These are phyloP conservation scores for Fusarium guadeloupense DNA, from an alignment of 2,329 filamentous ascomycete genomes.

Conservation along the genomic window DNA sequence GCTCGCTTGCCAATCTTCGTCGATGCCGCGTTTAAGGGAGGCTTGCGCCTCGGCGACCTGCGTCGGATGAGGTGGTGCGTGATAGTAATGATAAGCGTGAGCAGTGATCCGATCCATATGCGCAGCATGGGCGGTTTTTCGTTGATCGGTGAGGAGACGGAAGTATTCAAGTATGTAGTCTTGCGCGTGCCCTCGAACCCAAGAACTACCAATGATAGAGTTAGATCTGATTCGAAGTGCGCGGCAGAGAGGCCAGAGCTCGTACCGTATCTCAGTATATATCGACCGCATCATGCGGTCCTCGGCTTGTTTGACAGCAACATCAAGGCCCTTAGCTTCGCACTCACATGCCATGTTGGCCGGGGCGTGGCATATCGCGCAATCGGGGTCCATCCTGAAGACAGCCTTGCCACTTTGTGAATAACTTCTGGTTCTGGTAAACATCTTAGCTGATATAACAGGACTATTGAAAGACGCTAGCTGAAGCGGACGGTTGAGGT, in stretches of 20 bases:
- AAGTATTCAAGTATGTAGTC: constrained; percentile 76
- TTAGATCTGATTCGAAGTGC: constrained; percentile 2
- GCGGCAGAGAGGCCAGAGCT: not conserved
- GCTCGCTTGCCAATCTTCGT: constrained; percentile 80
- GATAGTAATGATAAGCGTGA: constrained; percentile 66
- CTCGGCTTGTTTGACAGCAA: constrained; percentile 71
- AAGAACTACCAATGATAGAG: constrained; percentile 55
- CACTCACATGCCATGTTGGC: constrained; percentile 69
- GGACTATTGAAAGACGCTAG: constrained; percentile 30
- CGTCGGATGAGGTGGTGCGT: constrained; percentile 65
- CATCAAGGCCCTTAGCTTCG: constrained; percentile 71
- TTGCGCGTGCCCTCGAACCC: constrained; percentile 72
- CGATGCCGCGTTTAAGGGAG: constrained; percentile 75
- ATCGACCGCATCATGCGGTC: constrained; percentile 69
- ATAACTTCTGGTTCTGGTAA: constrained; percentile 59
- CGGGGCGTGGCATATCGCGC: constrained; percentile 71
- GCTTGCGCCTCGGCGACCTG: constrained; percentile 72
- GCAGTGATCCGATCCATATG: constrained; percentile 66
- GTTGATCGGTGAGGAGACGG: constrained; percentile 66
- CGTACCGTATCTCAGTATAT: constrained; percentile 71
- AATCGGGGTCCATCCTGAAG: constrained; percentile 75
- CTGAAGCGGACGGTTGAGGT: constrained; percentile 16
- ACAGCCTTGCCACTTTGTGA: constrained; percentile 58
- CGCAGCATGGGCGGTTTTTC: constrained; percentile 64
- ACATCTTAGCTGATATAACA: constrained; percentile 58